Evolutionary conservation across 140 eudicot species (phyloP), one percentile per base, ranked within the genome.

Genomic region (Erigeron philadelphicus): DNA sequence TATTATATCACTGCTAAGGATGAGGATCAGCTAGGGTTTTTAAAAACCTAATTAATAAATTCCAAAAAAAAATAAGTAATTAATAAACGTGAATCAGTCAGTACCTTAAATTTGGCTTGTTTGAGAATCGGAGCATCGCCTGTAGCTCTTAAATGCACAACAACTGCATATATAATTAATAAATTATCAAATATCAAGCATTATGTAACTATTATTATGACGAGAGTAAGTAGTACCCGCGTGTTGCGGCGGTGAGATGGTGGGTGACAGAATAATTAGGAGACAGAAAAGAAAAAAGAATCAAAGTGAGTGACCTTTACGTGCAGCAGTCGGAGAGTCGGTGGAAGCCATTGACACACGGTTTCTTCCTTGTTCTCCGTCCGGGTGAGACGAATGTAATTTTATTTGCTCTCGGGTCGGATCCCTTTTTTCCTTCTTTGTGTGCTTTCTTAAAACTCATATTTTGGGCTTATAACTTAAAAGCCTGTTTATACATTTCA

Each of bases 71-170:
- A 38, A 52, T 19, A 16, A 15, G 18, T 62, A 47, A 18, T 19
- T 42, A 64, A 64, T 41, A 55, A 47, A 31, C 46, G 12, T 71
- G 68, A 53, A 21, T 53, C 21, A 71, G 10, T 0, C 5, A 52
- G 42, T 55, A 88, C 98, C 96, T 92, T 88, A 87, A 88, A 88
- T 76, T 92, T 92, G 8, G 89, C 78, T 86, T 92, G 98, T 81
- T 86, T 92, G 80, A 92, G 95, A 40, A 92, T 92, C 11, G 98
- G 98, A 18, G 96, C 98, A 68, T 92, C 98, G n/a, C 98, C 98
- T 7, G 96, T 92, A 15, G 98, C 96, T 79, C 97, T 80, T 21
- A 88, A 70, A 72, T 88, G 95, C 54, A 90, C 85, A 23, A 91
- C 87, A 72, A 88, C 95, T 90, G 82, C 72, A 78, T 11, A 47